Evolutionary conservation across 345 rosid species (phyloP).

Genomic region (Turritis glabra): DNA sequence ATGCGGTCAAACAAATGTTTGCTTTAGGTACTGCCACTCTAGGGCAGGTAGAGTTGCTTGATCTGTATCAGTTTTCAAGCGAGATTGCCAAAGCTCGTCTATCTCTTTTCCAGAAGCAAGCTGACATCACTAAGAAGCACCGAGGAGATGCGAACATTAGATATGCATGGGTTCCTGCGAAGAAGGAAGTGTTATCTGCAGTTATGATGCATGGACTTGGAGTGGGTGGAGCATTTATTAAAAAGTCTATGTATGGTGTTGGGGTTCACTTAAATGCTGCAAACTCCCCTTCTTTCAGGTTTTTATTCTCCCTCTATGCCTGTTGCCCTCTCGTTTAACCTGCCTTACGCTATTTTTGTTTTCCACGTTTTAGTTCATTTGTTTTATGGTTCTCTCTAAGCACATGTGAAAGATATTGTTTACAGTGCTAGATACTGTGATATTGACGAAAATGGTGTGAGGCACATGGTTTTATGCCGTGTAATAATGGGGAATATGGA

Average conservation of each 20-base stretch:
- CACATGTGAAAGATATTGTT: conserved; percentile 34
- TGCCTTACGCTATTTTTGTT: background rate
- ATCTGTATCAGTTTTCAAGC: conserved; percentile 45
- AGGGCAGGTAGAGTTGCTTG: conserved; percentile 50
- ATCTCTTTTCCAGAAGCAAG: conserved; percentile 75
- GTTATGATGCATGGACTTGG: conserved; percentile 64
- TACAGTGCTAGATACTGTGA: conserved; percentile 76
- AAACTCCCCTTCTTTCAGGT: conserved; percentile 62
- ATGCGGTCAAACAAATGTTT: conserved; percentile 52
- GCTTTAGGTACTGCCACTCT: conserved; percentile 46
- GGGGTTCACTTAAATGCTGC: conserved; percentile 75
- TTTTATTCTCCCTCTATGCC: background rate
- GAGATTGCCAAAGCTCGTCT: conserved; percentile 44
- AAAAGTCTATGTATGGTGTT: conserved; percentile 52
- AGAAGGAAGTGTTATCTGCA: conserved; percentile 47
- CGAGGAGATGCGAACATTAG: conserved; percentile 78
- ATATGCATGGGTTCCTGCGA: conserved; percentile 84
- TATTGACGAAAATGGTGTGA: conserved; percentile 84
- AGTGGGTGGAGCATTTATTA: conserved; percentile 47
- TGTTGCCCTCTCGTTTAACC: background rate
- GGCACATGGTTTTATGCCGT: conserved; percentile 67
- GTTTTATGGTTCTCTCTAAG: conserved; percentile 17
- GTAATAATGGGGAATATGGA: conserved; percentile 91
- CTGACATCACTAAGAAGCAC: conserved; percentile 52
- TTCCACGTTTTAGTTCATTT: background rate